Percentiles rank a stretch among this genome's conserved stretches.
Evolutionary conservation across 73 alveolate species (phyloP).

Genomic region (Paramecium biaurelia): DNA sequence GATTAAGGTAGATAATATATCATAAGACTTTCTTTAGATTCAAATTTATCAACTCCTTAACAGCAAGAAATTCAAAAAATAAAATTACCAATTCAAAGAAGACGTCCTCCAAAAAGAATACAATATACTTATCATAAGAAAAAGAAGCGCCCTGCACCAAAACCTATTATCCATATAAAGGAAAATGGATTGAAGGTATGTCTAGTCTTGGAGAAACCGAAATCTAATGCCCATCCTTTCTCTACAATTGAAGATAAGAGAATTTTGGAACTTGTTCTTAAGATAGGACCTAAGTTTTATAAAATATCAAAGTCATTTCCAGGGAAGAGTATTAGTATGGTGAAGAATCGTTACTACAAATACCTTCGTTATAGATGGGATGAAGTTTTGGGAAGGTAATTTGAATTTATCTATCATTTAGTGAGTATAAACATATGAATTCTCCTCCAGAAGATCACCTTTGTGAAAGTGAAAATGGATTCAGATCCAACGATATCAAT

Average conservation of each 20-base stretch:
- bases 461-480: neutral
- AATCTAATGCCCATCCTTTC: slow-evolving; percentile 46
- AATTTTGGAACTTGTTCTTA: neutral
- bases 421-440: slow-evolving; percentile 7
- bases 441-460: neutral
- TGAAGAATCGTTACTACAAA: slow-evolving; percentile 40
- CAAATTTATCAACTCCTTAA: neutral
- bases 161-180: neutral
- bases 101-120: slow-evolving; percentile 38
- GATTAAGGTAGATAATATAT: neutral
- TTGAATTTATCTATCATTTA: neutral
- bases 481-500: neutral
- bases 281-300: slow-evolving; percentile 32
- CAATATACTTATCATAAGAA: slow-evolving; percentile 41
- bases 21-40: neutral
- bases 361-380: slow-evolving; percentile 41
- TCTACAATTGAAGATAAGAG: neutral
- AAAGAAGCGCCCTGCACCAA: slow-evolving; percentile 57
- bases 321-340: slow-evolving; percentile 51
- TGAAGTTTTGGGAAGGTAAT: slow-evolving; percentile 39
- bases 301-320: slow-evolving; percentile 31
- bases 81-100: slow-evolving; percentile 14
- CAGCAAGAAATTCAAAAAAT: neutral
- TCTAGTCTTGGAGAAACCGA: slow-evolving; percentile 21
- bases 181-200: slow-evolving; percentile 30